Percentiles rank a stretch among this genome's conserved stretches.
These are phyloP conservation scores for Herpotrichia juniperi DNA, from an alignment of 2,329 filamentous ascomycete genomes.

Conservation along the genomic window DNA sequence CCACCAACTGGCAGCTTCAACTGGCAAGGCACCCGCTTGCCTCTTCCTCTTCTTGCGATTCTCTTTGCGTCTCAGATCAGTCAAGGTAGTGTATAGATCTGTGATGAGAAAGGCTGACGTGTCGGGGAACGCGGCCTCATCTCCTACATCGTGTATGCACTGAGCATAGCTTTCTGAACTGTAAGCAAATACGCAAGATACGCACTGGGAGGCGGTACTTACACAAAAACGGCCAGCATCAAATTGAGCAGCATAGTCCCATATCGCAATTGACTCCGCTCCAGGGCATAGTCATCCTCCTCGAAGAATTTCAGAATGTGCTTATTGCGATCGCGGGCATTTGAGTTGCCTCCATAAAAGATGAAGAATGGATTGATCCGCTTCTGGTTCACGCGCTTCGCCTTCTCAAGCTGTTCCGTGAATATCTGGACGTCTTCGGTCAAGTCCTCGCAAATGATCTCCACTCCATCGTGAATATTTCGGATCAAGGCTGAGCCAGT, in stretches of 20 bases:
- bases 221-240: constrained; percentile 12
- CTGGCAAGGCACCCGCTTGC: not conserved
- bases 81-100: constrained; percentile 3
- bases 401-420: constrained; percentile 2
- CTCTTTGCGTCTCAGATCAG: constrained; percentile 7
- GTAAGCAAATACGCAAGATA: not conserved
- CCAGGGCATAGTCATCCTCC: constrained; percentile 2
- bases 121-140: constrained; percentile 4
- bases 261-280: constrained; percentile 10
- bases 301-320: constrained; percentile 8
- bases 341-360: not conserved
- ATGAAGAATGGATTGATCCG: not conserved
- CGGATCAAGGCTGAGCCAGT: not conserved
- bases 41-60: constrained; percentile 3
- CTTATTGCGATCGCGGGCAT: constrained; percentile 5
- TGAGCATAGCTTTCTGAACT: constrained; percentile 6
- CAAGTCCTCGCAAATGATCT: constrained; percentile 4
- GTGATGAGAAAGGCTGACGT: constrained; percentile 6
- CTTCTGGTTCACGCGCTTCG: not conserved
- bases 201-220: not conserved
- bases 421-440: not conserved
- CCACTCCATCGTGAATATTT: constrained; percentile 7
- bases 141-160: constrained; percentile 1
- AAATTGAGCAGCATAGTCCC: constrained; percentile 10
- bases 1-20: constrained; percentile 9